Evolutionary conservation across 2,329 filamentous ascomycete genomes (phyloP), one percentile per base, ranked within the genome.

Genomic region (Venturia aucupariae): DNA sequence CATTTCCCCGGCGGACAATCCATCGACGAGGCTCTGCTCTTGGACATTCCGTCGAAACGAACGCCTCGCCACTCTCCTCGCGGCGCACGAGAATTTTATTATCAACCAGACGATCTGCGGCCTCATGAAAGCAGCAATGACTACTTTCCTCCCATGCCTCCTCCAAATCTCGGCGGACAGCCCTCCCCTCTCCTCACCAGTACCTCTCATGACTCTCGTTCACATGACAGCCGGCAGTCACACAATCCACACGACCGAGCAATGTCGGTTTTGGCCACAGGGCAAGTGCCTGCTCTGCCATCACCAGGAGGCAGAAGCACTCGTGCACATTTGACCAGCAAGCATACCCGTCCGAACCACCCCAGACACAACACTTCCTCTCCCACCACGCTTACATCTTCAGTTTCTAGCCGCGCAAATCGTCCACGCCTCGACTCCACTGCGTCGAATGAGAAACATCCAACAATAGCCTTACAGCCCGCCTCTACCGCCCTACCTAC

Each of bases 1-100:
- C 91, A 90, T 75, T 99, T 86, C 72, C 90, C 93, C 1, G 90
- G 89, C 55, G 93, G 93, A 8, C 94, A 97, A 77, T 85, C 81
- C 0, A 87, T 96, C 57, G 88, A 92, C 63, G 94, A 99, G 72
- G 94, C 94, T 8, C 82, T 99, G 67, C 73, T 97, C 68, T 96
- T 99, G 72, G 92, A 97, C 70, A 86, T 95, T 24, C 90, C 92
- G 19, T 78, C 81, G 42, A 85, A 86, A 63, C 84, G 88, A 66
- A 92, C 90, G 0, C 92, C 92, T 1, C 89, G 88, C 69, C 86
- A 90, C 13, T 96, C 92, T 11, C 92, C 92, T 2, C 82, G 87
- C 65, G 73, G 76, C 8, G 75, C 71, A 7, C 66, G 78, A 68
- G 71, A 75, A 57, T 72, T 77, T 19, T 78, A 79, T 66, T 85